Base-by-base conservation (phyloP, 106 monocot genomes). In the Gastrodia elata region DNA sequence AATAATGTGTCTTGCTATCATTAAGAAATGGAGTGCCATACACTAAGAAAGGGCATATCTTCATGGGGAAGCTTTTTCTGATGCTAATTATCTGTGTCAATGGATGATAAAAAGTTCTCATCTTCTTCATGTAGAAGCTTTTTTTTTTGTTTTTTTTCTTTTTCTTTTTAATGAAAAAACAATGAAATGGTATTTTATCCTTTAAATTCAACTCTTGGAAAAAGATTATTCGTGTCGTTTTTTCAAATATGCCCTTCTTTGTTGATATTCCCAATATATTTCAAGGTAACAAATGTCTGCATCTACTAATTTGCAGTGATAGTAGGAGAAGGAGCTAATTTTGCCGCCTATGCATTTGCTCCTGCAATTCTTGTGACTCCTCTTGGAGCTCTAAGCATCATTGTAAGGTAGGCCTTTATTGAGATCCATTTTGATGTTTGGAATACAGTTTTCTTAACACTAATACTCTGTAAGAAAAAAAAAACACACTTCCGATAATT, bases 291-390 rank as follows among this genome's bases (percentile, higher is more conserved):
- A 4, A 52, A 52, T 52, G 2, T 1, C 61, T 61, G 27, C 32
- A 11, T 58, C 26, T 58, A 58, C 57, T 33, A 61, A 30, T 75
- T 55, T 72, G 58, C 61, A 84, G 84, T 84, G 84, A 81, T 84
- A 74, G 70, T 73, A 41, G 84, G 83, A 32, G 83, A 84, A 69
- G 59, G 55, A 73, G 83, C 83, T 34, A 84, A 84, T 59, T 84
- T 84, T 77, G 84, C 81, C 38, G 84, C 84, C 20, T 84, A 84
- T 68, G 84, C 84, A 81, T 84, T 84, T 65, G 81, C 84, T 70
- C 84, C 84, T 25, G 84, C 84, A 46, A 74, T 84, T 59, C 84
- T 84, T 59, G 84, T 84, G 40, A 84, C 84, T 84, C 84, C 84
- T 78, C 46, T 84, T 33, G 84, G 84, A 55, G 84, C 84, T 71